A percentile compares a stretch with the other conserved stretches of the same genome.
Conservation (phyloP, 345 rosid species). For the Populus simonii region DNA sequence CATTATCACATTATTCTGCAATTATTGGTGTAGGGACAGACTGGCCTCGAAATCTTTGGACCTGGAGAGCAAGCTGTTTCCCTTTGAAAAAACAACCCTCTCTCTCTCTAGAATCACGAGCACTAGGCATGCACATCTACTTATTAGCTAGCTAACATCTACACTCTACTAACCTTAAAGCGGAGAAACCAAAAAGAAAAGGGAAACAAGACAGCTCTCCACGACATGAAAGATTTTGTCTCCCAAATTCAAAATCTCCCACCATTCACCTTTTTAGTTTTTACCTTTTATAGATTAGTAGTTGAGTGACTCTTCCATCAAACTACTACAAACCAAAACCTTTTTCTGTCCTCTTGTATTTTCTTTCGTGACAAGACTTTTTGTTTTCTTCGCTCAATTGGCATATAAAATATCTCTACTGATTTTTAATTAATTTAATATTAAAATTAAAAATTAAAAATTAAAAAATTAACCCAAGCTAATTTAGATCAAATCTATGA, state of each 20-base stretch:
- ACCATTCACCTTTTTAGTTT: conserved; percentile 14
- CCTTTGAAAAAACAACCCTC: conserved; percentile 32
- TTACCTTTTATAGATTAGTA: conserved; percentile 3
- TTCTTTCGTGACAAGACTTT: neutral
- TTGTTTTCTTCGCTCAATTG: neutral
- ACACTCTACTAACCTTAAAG: conserved; percentile 34
- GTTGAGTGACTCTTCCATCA: conserved; percentile 12
- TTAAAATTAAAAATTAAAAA: too few relatives aligned
- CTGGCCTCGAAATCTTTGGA: conserved; percentile 33
- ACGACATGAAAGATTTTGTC: conserved; percentile 48
- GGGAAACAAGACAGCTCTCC: conserved; percentile 18
- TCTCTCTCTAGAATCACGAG: conserved; percentile 22
- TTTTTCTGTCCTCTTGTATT: conserved; percentile 5
- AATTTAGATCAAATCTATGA: too few relatives aligned
- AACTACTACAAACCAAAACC: conserved; percentile 9
- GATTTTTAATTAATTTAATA: too few relatives aligned
- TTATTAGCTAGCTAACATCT: neutral
- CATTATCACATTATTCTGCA: conserved; percentile 50
- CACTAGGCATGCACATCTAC: conserved; percentile 33
- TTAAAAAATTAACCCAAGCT: too few relatives aligned
- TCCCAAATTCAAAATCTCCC: conserved; percentile 35
- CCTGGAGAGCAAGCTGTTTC: conserved; percentile 73
- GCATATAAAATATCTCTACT: too few relatives aligned
- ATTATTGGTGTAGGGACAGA: conserved; percentile 63
- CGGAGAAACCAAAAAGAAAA: neutral